A percentile compares a stretch with the other conserved stretches of the same genome.
Conservation (phyloP, 2,329 filamentous ascomycete genomes). For the Leptodontidium sp. region DNA sequence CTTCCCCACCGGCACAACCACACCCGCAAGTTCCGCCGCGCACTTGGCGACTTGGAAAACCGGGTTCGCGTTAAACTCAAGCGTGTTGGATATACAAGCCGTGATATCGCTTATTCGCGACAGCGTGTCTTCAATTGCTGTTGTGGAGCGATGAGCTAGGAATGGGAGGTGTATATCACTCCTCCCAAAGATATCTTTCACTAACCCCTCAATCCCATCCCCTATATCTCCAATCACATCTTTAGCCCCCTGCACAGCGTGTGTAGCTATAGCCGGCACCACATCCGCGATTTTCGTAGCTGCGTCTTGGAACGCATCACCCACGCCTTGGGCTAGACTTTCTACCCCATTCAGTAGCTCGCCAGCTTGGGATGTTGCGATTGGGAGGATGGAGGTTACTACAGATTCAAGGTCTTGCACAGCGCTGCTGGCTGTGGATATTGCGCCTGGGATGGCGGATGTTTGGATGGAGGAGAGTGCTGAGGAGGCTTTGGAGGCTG, state of each 20-base stretch:
- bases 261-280: not conserved
- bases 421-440: too few relatives aligned
- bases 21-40: not conserved
- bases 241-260: not conserved
- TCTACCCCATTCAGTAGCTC: not conserved
- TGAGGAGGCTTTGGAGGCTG: not conserved
- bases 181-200: not conserved
- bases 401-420: too few relatives aligned
- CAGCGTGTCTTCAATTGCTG: not conserved
- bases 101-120: not conserved
- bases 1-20: not conserved
- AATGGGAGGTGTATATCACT: not conserved
- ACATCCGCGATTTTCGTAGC: not conserved
- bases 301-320: not conserved
- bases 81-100: slow-evolving; percentile 1
- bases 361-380: not conserved
- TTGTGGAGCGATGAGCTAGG: too few relatives aligned
- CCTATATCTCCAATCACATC: not conserved
- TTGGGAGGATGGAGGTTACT: too few relatives aligned
- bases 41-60: not conserved
- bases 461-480: not conserved
- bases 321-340: not conserved
- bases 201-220: not conserved
- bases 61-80: not conserved
- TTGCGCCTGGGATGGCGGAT: not conserved